These are phyloP conservation scores for Alternaria novae-zelandiae DNA, from an alignment of 2,329 filamentous ascomycete genomes.

Conservation along the genomic window DNA sequence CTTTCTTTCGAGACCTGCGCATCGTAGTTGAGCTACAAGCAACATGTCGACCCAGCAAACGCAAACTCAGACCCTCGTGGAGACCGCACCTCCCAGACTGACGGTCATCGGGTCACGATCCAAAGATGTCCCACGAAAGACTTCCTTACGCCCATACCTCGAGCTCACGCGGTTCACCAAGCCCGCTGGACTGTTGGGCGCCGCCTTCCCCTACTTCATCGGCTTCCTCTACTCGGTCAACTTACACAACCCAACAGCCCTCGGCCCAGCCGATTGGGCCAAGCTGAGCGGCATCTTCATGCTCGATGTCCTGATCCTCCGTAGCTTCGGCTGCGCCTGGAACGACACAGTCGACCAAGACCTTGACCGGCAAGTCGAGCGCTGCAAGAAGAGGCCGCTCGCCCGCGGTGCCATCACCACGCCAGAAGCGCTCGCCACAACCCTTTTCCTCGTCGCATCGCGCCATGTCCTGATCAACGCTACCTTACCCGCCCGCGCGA, in stretches of 20 bases:
- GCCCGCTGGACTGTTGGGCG: slow-evolving; percentile 54
- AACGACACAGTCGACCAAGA: slow-evolving; percentile 64
- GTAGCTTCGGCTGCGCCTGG: slow-evolving; percentile 54
- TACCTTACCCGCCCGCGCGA: neutral
- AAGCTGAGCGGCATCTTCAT: slow-evolving; percentile 50
- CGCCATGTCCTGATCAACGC: slow-evolving; percentile 1
- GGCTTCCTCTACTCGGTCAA: slow-evolving; percentile 50
- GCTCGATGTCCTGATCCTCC: slow-evolving; percentile 51
- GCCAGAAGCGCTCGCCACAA: slow-evolving; percentile 25
- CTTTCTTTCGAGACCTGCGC: neutral
- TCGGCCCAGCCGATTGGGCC: slow-evolving; percentile 8
- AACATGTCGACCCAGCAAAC: slow-evolving; percentile 2
- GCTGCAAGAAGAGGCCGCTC: slow-evolving; percentile 17
- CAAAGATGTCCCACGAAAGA: neutral
- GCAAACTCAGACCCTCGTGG: neutral
- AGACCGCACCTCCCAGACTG: neutral
- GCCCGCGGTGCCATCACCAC: slow-evolving; percentile 59
- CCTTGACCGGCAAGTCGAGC: slow-evolving; percentile 56
- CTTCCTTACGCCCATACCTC: slow-evolving; percentile 9
- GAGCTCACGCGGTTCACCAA: slow-evolving; percentile 57
- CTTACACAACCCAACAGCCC: slow-evolving; percentile 4
- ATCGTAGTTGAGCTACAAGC: neutral
- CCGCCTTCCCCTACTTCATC: slow-evolving; percentile 52
- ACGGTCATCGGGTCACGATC: neutral
- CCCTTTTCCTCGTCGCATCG: neutral